These are phyloP conservation scores for Hordeum marinum DNA, from an alignment of 176 grass and related monocot genomes.

Conservation along the genomic window DNA sequence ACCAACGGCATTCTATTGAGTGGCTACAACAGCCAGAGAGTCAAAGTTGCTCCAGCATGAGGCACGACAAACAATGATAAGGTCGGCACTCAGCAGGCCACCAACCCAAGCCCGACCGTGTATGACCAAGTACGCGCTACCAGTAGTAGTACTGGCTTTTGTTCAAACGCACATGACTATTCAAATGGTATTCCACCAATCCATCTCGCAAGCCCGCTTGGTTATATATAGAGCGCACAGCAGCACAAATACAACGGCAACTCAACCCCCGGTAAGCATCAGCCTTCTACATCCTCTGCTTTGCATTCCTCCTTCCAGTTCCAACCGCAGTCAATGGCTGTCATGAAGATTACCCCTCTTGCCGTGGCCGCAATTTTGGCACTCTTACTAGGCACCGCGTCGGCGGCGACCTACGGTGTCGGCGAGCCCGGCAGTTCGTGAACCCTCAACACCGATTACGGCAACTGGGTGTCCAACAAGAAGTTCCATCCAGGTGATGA, in stretches of 20 bases:
- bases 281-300: constrained; percentile 6
- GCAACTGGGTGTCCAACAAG: constrained; percentile 32
- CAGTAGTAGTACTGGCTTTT: no score
- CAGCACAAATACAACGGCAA: neutral
- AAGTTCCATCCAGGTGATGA: constrained; percentile 37
- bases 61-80: no score
- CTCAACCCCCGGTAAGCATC: neutral
- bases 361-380: neutral
- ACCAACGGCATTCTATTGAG: no score
- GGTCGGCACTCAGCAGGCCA: no score
- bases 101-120: no score
- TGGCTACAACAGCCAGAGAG: no score
- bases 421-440: constrained; percentile 32
- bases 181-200: no score
- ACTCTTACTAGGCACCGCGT: constrained; percentile 11
- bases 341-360: neutral
- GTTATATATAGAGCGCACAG: neutral
- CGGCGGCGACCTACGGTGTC: constrained; percentile 41
- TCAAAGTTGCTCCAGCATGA: no score
- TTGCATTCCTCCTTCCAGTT: constrained; percentile 18
- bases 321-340: neutral
- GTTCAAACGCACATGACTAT: no score
- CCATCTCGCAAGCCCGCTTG: no score
- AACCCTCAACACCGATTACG: constrained; percentile 30
- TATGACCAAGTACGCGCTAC: no score